Percentiles rank a stretch among this genome's conserved stretches.
Evolutionary conservation across 2,329 filamentous ascomycete species (phyloP).

Genomic region (Cryphonectria parasitica): DNA sequence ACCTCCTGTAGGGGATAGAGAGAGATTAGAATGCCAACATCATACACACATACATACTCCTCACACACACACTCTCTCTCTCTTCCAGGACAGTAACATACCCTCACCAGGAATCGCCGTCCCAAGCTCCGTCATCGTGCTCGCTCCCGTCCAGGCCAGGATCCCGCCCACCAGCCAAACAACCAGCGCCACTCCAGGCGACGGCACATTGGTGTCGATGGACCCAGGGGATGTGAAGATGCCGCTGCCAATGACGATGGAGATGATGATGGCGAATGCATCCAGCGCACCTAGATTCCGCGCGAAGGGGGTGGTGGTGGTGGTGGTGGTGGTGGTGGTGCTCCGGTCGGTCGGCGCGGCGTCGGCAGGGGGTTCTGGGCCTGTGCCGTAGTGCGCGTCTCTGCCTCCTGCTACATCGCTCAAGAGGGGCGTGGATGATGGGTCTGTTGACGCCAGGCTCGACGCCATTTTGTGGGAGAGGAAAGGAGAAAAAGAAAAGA

Average conservation of each 20-base stretch:
- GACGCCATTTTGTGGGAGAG: not conserved
- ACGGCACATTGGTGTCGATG: conserved; percentile 66
- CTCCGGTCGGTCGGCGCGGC: conserved; percentile 20
- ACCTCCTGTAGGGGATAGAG: conserved; percentile 46
- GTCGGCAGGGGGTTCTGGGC: not conserved
- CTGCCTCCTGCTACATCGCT: not conserved
- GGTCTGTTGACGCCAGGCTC: not conserved
- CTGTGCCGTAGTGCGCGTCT: not conserved
- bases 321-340: conserved; percentile 26
- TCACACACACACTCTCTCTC: not conserved
- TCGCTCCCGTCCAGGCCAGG: conserved; percentile 66
- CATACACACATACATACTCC: not conserved
- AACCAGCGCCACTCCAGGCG: conserved; percentile 59
- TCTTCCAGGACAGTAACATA: conserved; percentile 31
- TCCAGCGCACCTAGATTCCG: conserved; percentile 52
- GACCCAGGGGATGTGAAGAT: conserved; percentile 68
- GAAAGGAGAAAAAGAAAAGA: not conserved
- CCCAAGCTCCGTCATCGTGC: conserved; percentile 65
- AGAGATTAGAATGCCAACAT: not conserved
- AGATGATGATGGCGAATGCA: conserved; percentile 63
- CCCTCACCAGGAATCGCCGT: conserved; percentile 66
- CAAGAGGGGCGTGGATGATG: not conserved
- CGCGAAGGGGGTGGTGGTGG: conserved; percentile 38
- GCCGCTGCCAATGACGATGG: conserved; percentile 67
- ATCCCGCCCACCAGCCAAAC: conserved; percentile 66